Evolutionary conservation across 202 grass and related monocot genomes (phyloP), one percentile per base, ranked within the genome.

Genomic region (Elaeis oleifera): DNA sequence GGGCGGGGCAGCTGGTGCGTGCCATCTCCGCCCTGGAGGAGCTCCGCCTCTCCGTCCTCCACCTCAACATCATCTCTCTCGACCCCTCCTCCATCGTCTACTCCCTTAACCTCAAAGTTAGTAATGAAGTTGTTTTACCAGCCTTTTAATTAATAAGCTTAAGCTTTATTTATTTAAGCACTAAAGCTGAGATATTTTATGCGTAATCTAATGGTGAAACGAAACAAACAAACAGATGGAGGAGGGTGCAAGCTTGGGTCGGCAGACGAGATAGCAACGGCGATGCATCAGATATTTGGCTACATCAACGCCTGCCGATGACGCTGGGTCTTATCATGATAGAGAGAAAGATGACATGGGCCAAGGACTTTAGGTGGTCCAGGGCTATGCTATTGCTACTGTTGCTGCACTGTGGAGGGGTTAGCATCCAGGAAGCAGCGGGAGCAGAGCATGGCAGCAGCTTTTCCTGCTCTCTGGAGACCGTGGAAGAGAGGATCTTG

Each of bases 281-380:
- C 80, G 74, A 80, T 94, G 66, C 88, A 99, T 76, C 94, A 89
- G 69, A 99, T 99, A 75, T 99, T 92, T 78, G 74, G 79, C 74
- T 87, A 82, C 85, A 79, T 77, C 78, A 83, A 73, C 67, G 27
- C 79, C 7, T 85, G 78, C 78, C 88, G 74, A 65, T 83, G 79
- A 63, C 61, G 61, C 18, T 56, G 54, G 22, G 22, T 21, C 22
- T 8, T 56, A 4, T 18, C 54, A 56, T 9, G 9, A 44, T 44
- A 44, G 36, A 3, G 28, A 31, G 28, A 31, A 1, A 27, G 36
- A 44, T 44, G 36, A 44, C 8, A 44, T 44, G 36, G 8, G 8
- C 36, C 3, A 3, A 44, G 9, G 11, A 6, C 6, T 31, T 31
- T 2, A 44, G 36, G 36, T 44, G 36, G 36, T 44, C 36, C 36